Percentiles rank a stretch among this genome's conserved stretches.
Conservation (phyloP, 2,329 filamentous ascomycete genomes). For the Aspergillus nomiae region DNA sequence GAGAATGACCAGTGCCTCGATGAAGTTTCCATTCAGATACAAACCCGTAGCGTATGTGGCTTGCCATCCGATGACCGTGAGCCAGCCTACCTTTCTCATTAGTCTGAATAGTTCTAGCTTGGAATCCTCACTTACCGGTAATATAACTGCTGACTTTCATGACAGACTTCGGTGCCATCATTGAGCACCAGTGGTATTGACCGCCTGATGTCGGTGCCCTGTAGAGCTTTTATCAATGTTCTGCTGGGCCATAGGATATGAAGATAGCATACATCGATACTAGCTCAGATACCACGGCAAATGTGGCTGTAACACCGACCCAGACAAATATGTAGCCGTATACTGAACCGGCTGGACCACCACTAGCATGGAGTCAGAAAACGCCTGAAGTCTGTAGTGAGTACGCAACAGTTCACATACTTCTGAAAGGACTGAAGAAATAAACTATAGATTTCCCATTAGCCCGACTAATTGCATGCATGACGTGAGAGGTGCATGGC, state of each 20-base stretch:
- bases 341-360: constrained; percentile 34
- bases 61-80: constrained; percentile 47
- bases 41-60: constrained; percentile 39
- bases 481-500: neutral
- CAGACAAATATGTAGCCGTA: constrained; percentile 39
- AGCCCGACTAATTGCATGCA: neutral
- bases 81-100: constrained; percentile 33
- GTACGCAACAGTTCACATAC: constrained; percentile 9
- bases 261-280: constrained; percentile 31
- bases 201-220: constrained; percentile 39
- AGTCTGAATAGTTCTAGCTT: neutral
- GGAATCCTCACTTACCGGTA: constrained; percentile 24
- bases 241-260: accelerated
- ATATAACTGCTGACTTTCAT: constrained; percentile 44
- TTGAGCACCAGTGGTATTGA: constrained; percentile 45
- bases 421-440: constrained; percentile 25
- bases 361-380: constrained; percentile 18
- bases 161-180: constrained; percentile 39
- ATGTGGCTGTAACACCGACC: constrained; percentile 28
- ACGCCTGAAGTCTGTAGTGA: neutral
- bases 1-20: constrained; percentile 42
- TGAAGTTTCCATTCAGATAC: constrained; percentile 34
- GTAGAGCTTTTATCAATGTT: neutral
- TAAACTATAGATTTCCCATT: neutral
- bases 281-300: constrained; percentile 34